Evolutionary conservation across 140 eudicot species (phyloP), one percentile per base, ranked within the genome.

Genomic region (Erigeron philadelphicus): DNA sequence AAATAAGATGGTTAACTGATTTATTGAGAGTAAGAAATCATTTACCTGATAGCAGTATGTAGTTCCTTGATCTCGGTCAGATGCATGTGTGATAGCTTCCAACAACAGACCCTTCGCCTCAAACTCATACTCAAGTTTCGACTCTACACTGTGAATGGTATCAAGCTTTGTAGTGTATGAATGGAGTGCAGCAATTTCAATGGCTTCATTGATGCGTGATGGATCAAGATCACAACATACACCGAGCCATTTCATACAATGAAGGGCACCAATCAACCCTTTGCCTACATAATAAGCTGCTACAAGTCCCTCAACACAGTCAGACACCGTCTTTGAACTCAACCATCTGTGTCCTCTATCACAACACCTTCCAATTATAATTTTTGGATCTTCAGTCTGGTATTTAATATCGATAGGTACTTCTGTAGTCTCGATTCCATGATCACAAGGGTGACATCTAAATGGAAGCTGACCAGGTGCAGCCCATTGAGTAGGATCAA

Each of bases 301-400:
- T 19, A 94, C 75, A 3, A 94, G 87, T 15, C 95, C 99, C 70
- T 94, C 99, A 57, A 89, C 95, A 72, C 99, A 94, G 70, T 94
- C 99, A 4, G 99, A 76, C 11, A 94, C 61, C 9, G 95, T 85
- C 70, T 94, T 94, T 12, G 99, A 94, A 42, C 79, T 82, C 87
- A 94, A 71, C 99, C 99, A 94, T 68, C 95, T 72, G 54, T 94
- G 99, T 40, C 97, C 95, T 79, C 40, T 64, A 72, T 94, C 99
- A 64, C 99, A 94, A 52, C 71, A 74, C 81, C 85, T 94, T 31
- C 95, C 95, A 42, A 77, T 21, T 65, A 80, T 41, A 38, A 73
- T 47, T 61, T 87, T 82, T 41, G 69, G 61, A 61, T 89, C 90
- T 17, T 81, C 85, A 0, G 79, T 85, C 7, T 72, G 72, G 63